These are phyloP conservation scores for Arthrinium puccinioides DNA, from an alignment of 2,329 filamentous ascomycete genomes.

Conservation along the genomic window DNA sequence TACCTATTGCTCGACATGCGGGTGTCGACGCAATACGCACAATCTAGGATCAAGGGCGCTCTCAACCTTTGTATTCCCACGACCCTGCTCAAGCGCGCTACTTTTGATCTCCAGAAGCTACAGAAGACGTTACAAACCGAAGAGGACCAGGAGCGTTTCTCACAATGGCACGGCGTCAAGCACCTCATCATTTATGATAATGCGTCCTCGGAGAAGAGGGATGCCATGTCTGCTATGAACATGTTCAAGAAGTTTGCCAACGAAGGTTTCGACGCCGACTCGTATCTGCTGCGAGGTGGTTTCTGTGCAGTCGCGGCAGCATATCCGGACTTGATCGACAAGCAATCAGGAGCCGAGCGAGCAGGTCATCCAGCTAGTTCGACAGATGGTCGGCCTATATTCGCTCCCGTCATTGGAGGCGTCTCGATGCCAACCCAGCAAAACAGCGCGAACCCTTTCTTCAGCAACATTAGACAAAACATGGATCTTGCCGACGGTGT, in stretches of 20 bases:
- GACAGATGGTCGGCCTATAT: conserved; percentile 34
- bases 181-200: conserved; percentile 85
- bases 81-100: conserved; percentile 81
- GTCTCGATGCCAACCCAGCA: conserved; percentile 69
- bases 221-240: conserved; percentile 73
- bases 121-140: conserved; percentile 77
- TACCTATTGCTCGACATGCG: conserved; percentile 77
- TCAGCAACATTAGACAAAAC: conserved; percentile 92
- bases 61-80: conserved; percentile 94
- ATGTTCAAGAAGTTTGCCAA: conserved; percentile 88
- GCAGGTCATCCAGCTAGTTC: conserved; percentile 39
- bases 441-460: conserved; percentile 78
- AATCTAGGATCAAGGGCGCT: conserved; percentile 69
- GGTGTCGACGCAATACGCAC: conserved; percentile 74
- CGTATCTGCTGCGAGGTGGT: conserved; percentile 73
- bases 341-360: conserved; percentile 37
- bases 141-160: conserved; percentile 63
- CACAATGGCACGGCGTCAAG: conserved; percentile 65
- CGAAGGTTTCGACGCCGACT: conserved; percentile 71
- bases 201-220: conserved; percentile 67
- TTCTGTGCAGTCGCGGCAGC: conserved; percentile 65
- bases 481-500: conserved; percentile 92
- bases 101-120: conserved; percentile 83
- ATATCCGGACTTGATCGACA: conserved; percentile 60
- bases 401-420: conserved; percentile 80